Base-by-base conservation (phyloP, 208 protist genomes). In the Kentomonas sorsogonicus region DNA sequence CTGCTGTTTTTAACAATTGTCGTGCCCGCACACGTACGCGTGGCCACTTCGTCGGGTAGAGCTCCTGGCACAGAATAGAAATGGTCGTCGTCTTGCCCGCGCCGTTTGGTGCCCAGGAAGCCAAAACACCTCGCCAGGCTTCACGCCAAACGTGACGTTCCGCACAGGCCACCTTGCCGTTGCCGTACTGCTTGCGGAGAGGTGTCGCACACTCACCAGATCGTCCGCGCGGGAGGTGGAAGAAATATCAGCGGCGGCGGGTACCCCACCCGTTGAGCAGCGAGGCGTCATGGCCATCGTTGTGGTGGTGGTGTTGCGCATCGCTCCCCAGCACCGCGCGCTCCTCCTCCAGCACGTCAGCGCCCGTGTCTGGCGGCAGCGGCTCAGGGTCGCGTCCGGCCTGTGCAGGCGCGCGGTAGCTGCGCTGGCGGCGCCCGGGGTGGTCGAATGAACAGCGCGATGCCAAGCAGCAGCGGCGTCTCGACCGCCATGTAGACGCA, bases 21-120 rank as follows among this genome's bases (percentile, higher is more conserved):
- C 71, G 30, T 76, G 46, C 18, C 79, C 77, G 33, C 71, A 72
- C 22, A 89, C 60, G 47, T 41, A 62, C 6, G 71, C 79, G 23
- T 54, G 51, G n/a, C 88, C 88, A 60, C 63, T 69, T 46, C 11
- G 85, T 91, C 25, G 84, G 66, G 27, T 67, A 59, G 44, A 86
- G 65, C 53, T 90, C 76, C 48, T 90, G 81, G 48, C 72, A 83
- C 15, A 95, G 65, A 30, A 93, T 91, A 10, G 77, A 83, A 27
- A 95, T 79, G 10, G 83, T 75, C 33, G 84, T 93, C 10, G 84
- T 94, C 69, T 95, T 95, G 33, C 86, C 86, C 1, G 86, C 86
- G 13, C 89, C 89, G 58, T 95, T 95, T 15, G n/a, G 78, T 83
- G 23, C 89, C 89, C 31, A 95, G 79, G 34, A 95, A 85, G 13